A percentile compares a stretch with the other conserved stretches of the same genome.
Conservation (phyloP, 345 rosid genomes). For the Ailanthus altissimus region DNA sequence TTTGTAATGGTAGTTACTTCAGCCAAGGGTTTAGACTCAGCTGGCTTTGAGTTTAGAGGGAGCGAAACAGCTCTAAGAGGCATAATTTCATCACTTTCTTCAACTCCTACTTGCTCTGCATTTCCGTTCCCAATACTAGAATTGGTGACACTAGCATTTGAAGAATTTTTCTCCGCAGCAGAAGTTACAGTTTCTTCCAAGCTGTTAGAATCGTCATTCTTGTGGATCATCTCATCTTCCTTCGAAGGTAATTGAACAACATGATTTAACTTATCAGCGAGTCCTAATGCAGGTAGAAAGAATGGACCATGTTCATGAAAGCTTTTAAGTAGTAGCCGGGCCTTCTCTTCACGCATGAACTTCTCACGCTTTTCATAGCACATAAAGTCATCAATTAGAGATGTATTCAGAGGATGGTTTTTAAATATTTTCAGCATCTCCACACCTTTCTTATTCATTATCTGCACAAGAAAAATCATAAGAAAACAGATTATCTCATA, state of each 20-base stretch:
- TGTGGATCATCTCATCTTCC: constrained; percentile 28
- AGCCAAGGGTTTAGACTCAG: constrained; percentile 19
- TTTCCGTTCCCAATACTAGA: constrained; percentile 16
- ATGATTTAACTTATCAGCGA: constrained; percentile 36
- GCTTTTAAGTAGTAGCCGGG: constrained; percentile 43
- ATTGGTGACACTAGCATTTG: constrained; percentile 21
- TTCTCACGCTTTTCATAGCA: constrained; percentile 86
- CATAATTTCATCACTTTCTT: constrained; percentile 22
- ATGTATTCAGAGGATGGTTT: constrained; percentile 55
- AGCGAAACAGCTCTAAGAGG: constrained; percentile 40
- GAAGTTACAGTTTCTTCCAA: constrained; percentile 25
- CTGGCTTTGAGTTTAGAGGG: constrained; percentile 35
- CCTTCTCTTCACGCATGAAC: constrained; percentile 79
- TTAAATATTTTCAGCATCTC: constrained; percentile 82
- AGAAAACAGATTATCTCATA: neutral
- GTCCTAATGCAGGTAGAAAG: constrained; percentile 42
- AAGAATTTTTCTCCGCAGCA: constrained; percentile 19
- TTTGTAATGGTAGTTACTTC: constrained; percentile 15
- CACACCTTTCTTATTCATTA: constrained; percentile 71
- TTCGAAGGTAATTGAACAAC: constrained; percentile 19
- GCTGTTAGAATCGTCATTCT: constrained; percentile 19
- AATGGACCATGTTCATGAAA: constrained; percentile 42
- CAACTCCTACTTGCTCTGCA: constrained; percentile 18
- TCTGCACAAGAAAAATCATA: constrained; percentile 41
- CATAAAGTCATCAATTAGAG: constrained; percentile 78